These are phyloP conservation scores for Helenozyma baotianmanensis DNA, from an alignment of 805 yeast genomes.

Conservation along the genomic window DNA sequence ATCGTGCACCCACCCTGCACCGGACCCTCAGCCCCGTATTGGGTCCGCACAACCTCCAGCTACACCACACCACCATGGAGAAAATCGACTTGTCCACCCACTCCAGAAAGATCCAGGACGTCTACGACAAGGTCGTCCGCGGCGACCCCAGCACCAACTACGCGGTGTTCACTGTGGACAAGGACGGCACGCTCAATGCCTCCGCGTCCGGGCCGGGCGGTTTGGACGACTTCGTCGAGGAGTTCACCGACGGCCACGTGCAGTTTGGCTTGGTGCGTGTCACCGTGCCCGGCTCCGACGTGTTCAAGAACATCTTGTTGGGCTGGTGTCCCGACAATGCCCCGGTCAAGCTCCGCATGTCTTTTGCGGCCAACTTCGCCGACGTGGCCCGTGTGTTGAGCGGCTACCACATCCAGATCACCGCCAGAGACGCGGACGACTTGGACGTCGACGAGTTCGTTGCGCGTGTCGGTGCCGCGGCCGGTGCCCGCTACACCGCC, in stretches of 20 bases:
- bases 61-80: conserved; percentile 52
- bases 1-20: no score
- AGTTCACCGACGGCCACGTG: conserved; percentile 81
- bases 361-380: conserved; percentile 74
- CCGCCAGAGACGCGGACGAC: conserved; percentile 94
- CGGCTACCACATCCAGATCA: conserved; percentile 93
- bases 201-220: conserved; percentile 55
- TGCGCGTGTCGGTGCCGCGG: conserved; percentile 77
- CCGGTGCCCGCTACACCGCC: conserved; percentile 81
- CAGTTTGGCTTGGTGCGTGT: conserved; percentile 90
- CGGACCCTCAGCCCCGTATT: no score
- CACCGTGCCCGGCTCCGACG: conserved; percentile 87
- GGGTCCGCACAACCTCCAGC: no score
- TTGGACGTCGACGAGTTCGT: conserved; percentile 73
- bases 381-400: conserved; percentile 63
- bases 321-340: conserved; percentile 99
- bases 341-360: conserved; percentile 68
- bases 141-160: conserved; percentile 70
- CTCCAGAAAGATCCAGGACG: conserved; percentile 68
- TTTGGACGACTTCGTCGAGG: conserved; percentile 70
- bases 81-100: conserved; percentile 59
- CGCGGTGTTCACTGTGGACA: conserved; percentile 76
- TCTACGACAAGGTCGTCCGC: conserved; percentile 74
- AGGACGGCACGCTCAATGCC: conserved; percentile 45
- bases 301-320: conserved; percentile 73